Conservation (phyloP, 805 yeast species). For the Pichia membranifaciens region DNA sequence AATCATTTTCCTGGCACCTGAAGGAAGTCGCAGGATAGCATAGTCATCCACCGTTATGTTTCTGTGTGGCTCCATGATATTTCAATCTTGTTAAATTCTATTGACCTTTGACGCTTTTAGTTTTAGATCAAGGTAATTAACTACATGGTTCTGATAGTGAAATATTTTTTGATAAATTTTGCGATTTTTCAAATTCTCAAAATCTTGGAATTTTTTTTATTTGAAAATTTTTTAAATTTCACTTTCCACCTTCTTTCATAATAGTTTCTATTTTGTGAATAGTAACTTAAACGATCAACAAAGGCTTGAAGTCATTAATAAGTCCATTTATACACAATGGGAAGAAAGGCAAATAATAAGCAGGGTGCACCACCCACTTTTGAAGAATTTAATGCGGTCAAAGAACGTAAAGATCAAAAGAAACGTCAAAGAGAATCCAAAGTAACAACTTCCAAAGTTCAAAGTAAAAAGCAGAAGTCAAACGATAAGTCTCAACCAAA, state of each 20-base stretch:
- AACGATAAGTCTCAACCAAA: slow-evolving; percentile 22
- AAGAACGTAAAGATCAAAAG: slow-evolving; percentile 36
- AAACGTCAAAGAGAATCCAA: slow-evolving; percentile 30
- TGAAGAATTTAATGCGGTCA: slow-evolving; percentile 64
- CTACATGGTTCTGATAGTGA: too few relatives aligned
- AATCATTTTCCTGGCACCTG: slow-evolving; percentile 71
- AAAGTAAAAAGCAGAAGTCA: slow-evolving; percentile 10
- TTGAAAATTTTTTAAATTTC: slow-evolving; percentile 12
- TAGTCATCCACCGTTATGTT: slow-evolving; percentile 43
- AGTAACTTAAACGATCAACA: not conserved
- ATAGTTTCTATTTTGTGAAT: too few relatives aligned
- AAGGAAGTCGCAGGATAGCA: slow-evolving; percentile 72
- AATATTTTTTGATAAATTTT: not conserved
- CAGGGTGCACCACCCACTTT: slow-evolving; percentile 88
- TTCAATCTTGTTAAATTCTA: too few relatives aligned
- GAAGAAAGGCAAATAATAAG: slow-evolving; percentile 88
- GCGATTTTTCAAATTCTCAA: slow-evolving; percentile 1
- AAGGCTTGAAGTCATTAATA: not conserved
- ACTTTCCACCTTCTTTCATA: slow-evolving; percentile 3
- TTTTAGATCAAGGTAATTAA: too few relatives aligned
- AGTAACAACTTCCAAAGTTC: slow-evolving; percentile 21
- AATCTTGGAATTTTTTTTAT: not conserved
- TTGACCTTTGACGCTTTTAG: too few relatives aligned
- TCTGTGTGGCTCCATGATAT: slow-evolving; percentile 13
- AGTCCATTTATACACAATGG: slow-evolving; percentile 45